phyloP scores from a whole-genome alignment of 306 rosid species.

The Ziziphus jujuba region DNA sequence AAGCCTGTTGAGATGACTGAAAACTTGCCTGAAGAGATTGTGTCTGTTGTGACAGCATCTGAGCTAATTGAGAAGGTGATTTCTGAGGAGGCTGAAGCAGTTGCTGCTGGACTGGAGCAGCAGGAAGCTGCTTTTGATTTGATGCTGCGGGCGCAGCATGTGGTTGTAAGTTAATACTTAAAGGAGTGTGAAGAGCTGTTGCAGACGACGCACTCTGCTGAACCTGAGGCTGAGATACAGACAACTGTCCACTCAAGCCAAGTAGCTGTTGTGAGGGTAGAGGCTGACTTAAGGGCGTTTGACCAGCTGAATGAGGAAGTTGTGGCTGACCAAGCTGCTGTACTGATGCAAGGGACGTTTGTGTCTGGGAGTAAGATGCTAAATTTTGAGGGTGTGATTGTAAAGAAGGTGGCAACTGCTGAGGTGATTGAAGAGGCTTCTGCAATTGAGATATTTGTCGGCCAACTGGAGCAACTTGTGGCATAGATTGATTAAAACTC shows the following conservation, averaged over 20 bases:
- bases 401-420: slow-evolving; percentile 61
- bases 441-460: slow-evolving; percentile 63
- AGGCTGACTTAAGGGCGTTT: slow-evolving; percentile 33
- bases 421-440: slow-evolving; percentile 68
- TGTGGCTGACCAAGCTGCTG: slow-evolving; percentile 67
- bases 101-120: slow-evolving; percentile 51
- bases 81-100: slow-evolving; percentile 63
- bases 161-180: slow-evolving; percentile 48
- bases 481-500: slow-evolving; percentile 59
- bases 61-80: slow-evolving; percentile 86
- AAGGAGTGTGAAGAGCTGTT: slow-evolving; percentile 42
- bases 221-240: slow-evolving; percentile 62
- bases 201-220: slow-evolving; percentile 52
- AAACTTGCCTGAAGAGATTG: slow-evolving; percentile 91
- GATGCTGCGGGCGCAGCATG: slow-evolving; percentile 35
- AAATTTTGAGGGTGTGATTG: slow-evolving; percentile 53
- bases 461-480: slow-evolving; percentile 52
- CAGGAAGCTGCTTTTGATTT: slow-evolving; percentile 47
- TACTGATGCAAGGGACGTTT: slow-evolving; percentile 40
- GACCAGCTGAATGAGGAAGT: slow-evolving; percentile 57
- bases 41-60: slow-evolving; percentile 88
- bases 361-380: slow-evolving; percentile 52
- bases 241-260: slow-evolving; percentile 52
- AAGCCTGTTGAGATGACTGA: slow-evolving; percentile 93
- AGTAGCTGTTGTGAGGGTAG: slow-evolving; percentile 46